Conservation (phyloP, 345 rosid genomes). For the Limnanthes douglasii region DNA sequence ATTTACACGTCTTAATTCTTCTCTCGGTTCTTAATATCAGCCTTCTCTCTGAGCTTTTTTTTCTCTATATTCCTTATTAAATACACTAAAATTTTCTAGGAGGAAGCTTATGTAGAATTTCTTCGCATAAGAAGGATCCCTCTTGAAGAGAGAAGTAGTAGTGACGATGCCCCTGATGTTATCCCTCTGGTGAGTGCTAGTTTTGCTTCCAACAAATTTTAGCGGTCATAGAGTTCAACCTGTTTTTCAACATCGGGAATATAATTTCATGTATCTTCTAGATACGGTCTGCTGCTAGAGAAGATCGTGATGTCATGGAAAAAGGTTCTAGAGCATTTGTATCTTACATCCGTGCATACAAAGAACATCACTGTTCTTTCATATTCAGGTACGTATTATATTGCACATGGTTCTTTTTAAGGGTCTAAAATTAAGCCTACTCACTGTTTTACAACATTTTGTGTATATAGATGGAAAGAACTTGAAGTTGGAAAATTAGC, state of each 20-base stretch:
- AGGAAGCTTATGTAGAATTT: slow-evolving; percentile 80
- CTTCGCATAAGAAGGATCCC: slow-evolving; percentile 61
- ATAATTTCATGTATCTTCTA: slow-evolving; percentile 13
- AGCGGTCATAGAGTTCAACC: slow-evolving; percentile 2
- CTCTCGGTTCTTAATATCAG: no score
- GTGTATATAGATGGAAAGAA: slow-evolving; percentile 69
- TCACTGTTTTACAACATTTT: no score
- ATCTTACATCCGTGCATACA: slow-evolving; percentile 76
- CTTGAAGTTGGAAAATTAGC: slow-evolving; percentile 86
- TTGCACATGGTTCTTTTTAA: no score
- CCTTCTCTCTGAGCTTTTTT: no score
- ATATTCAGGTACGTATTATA: slow-evolving; percentile 68
- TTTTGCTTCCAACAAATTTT: no score
- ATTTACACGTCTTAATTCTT: no score
- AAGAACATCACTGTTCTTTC: slow-evolving; percentile 75
- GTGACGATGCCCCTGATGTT: slow-evolving; percentile 44
- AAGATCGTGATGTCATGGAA: slow-evolving; percentile 83
- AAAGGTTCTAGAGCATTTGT: slow-evolving; percentile 90
- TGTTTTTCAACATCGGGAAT: background rate
- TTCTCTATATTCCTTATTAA: background rate
- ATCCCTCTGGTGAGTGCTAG: slow-evolving; percentile 44
- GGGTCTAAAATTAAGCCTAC: no score
- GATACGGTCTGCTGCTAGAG: slow-evolving; percentile 57
- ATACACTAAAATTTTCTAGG: slow-evolving; percentile 25
- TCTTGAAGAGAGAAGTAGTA: slow-evolving; percentile 37